phyloP scores from a whole-genome alignment of 2,329 filamentous ascomycete genomes.

The Xylariaceae sp. region DNA sequence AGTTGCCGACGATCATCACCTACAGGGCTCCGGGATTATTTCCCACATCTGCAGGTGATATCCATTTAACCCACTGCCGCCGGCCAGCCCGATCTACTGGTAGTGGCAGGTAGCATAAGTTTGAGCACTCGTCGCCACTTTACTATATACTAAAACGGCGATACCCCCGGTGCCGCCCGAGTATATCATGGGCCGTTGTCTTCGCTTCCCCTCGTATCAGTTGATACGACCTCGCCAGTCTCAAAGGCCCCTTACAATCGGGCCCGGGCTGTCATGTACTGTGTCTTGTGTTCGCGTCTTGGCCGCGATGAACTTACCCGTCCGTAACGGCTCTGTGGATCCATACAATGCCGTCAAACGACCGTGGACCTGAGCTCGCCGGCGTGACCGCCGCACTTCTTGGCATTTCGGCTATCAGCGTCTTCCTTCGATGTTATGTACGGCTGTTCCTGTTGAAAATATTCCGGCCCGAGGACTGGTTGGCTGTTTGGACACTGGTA shows the following conservation, averaged over 20 bases:
- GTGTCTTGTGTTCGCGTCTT: not conserved
- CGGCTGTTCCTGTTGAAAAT: slow-evolving; percentile 23
- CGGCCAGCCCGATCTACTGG: too few species aligned
- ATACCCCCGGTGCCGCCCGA: not conserved
- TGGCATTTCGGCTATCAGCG: slow-evolving; percentile 22
- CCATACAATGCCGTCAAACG: slow-evolving; percentile 19
- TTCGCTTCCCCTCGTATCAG: slow-evolving; percentile 8
- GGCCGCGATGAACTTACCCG: not conserved
- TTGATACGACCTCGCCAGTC: slow-evolving; percentile 8
- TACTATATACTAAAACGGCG: not conserved
- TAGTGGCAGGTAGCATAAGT: too few species aligned
- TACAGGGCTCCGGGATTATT: too few species aligned
- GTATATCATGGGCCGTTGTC: slow-evolving; percentile 6
- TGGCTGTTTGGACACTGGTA: slow-evolving; percentile 28
- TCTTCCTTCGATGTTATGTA: slow-evolving; percentile 31
- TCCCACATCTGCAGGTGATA: too few species aligned
- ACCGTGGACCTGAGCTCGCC: slow-evolving; percentile 28
- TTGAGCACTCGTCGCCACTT: not conserved
- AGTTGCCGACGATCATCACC: too few species aligned
- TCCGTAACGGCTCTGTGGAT: not conserved
- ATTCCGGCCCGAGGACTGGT: slow-evolving; percentile 28
- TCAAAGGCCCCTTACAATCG: not conserved
- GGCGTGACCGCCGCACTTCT: slow-evolving; percentile 17
- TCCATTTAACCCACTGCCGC: too few species aligned
- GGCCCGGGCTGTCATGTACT: not conserved